Evolutionary conservation across 768 basidiomycete genomes (phyloP), one percentile per base, ranked within the genome.

Genomic region (Phylloporus sp.): DNA sequence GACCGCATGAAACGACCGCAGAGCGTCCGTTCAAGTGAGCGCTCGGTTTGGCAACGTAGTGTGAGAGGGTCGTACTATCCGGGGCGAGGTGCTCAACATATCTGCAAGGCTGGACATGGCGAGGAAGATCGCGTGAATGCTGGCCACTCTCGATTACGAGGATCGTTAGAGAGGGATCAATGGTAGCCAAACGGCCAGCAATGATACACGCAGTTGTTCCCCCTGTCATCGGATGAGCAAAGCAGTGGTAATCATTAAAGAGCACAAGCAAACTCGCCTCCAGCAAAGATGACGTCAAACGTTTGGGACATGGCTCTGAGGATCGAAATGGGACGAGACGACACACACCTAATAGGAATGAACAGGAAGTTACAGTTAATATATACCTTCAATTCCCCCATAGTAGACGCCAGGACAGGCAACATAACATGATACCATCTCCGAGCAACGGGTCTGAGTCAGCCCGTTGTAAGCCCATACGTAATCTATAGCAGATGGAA

Each of bases 131-230:
- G 26, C 58, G 51, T 2, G 61, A 57, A 35, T 58, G 57, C 18
- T 54, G 57, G 3, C 67, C 67, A 8, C 52, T 52, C 45, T 69
- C 66, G 10, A 69, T 54, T 20, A 68, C 16, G 10, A 66, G 56
- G 26, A 69, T 65, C 43, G 53, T 64, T 36, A 67, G 62, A 6
- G 53, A 50, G 4, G 69, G 64, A 28, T 67, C 58, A 3, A 59
- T 61, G 0, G 52, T 48, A 11, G 58, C 58, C 7, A 70, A 54
- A 16, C 68, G 62, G 3, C 62, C 63, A 20, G 68, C 65, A 4
- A 54, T 52, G n/a, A 70, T 54, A 38, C 62, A 63, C 10, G 63
- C 68, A 7, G 63, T 54, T 16, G 63, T 59, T 18, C 68, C 68
- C 1, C 60, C 61, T 62, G 27, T 2, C 8, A 10, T 23, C 32